Evolutionary conservation across 2,329 filamentous ascomycete genomes (phyloP), one percentile per base, ranked within the genome.

Genomic region (Aspergillus sp.): DNA sequence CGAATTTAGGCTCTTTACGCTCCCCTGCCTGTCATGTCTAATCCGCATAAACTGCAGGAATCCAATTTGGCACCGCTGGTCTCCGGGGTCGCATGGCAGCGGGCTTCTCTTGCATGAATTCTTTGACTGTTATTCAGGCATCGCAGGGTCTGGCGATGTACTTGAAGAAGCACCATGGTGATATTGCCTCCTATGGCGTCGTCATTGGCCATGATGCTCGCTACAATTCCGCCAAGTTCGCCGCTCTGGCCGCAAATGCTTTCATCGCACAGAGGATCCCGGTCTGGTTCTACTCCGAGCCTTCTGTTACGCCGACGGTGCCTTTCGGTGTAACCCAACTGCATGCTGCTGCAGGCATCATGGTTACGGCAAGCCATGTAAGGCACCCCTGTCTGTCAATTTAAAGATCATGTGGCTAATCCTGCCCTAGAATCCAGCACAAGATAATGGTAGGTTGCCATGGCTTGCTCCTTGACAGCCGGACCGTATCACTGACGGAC

Each of bases 141-240:
- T 87, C 86, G 0, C 86, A 88, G 71, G 87, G 87, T n/a, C 76
- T 89, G 30, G 86, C 86, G 48, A 82, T 82, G 63, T 88, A 87
- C 67, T 76, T 89, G 25, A 73, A 83, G 50, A 70, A 80, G 19
- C 78, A 80, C 30, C 73, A 80, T 55, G 64, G 76, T 7, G 73
- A 79, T 17, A 71, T 78, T 50, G 76, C 78, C 48, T 71, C 74
- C 12, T 75, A 79, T 21, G 81, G 82, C 30, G 79, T 88, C 6
- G 85, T 88, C 19, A 83, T 89, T 62, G 87, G 86, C 17, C 81
- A 85, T 65, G 87, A 89, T 76, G 85, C 85, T 36, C 82, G 87
- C 48, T 80, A 88, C 70, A 87, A 88, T 66, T 88, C 86, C 0
- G 78, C 80, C 57, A 84, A 82, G 63, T 89, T 88, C 69, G 86